Evolutionary conservation across 768 basidiomycete species (phyloP).

Genomic region (Suillus occidentalis): DNA sequence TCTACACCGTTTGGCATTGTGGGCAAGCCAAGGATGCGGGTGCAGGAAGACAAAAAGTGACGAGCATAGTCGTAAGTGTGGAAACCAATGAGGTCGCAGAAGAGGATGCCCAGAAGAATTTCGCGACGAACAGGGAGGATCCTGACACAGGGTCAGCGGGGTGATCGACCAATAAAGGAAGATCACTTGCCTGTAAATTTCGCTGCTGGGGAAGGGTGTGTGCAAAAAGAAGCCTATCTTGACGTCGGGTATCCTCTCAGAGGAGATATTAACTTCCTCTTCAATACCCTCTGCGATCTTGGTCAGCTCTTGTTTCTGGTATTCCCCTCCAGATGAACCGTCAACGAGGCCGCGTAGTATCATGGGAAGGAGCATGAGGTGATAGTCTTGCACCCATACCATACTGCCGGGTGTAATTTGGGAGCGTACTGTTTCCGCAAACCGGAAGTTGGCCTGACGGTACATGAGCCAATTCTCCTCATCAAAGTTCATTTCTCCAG

Average conservation of each 20-base stretch:
- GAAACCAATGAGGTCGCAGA: slow-evolving; percentile 98
- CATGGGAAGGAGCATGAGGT: slow-evolving; percentile 97
- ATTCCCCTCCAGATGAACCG: slow-evolving; percentile 57
- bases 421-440: slow-evolving; percentile 83
- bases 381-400: slow-evolving; percentile 99
- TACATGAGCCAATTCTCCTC: slow-evolving; percentile 98
- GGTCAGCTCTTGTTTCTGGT: slow-evolving; percentile 59
- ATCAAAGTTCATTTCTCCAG: slow-evolving; percentile 99
- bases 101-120: slow-evolving; percentile 93
- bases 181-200: slow-evolving; percentile 86
- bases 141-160: slow-evolving; percentile 39
- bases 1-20: slow-evolving; percentile 99
- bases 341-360: slow-evolving; percentile 88
- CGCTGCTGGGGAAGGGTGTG: slow-evolving; percentile 96
- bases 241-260: slow-evolving; percentile 56
- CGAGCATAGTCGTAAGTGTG: slow-evolving; percentile 99
- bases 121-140: slow-evolving; percentile 96
- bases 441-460: slow-evolving; percentile 92
- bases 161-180: slow-evolving; percentile 12
- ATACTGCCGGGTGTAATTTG: slow-evolving; percentile 85
- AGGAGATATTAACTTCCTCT: slow-evolving; percentile 38
- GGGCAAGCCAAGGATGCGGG: slow-evolving; percentile 89
- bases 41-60: slow-evolving; percentile 98
- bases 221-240: slow-evolving; percentile 99
- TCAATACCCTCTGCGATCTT: slow-evolving; percentile 75